Percentiles rank a stretch among this genome's conserved stretches.
Evolutionary conservation across 2,329 filamentous ascomycete genomes (phyloP).

Genomic region (Colletotrichum filicis): DNA sequence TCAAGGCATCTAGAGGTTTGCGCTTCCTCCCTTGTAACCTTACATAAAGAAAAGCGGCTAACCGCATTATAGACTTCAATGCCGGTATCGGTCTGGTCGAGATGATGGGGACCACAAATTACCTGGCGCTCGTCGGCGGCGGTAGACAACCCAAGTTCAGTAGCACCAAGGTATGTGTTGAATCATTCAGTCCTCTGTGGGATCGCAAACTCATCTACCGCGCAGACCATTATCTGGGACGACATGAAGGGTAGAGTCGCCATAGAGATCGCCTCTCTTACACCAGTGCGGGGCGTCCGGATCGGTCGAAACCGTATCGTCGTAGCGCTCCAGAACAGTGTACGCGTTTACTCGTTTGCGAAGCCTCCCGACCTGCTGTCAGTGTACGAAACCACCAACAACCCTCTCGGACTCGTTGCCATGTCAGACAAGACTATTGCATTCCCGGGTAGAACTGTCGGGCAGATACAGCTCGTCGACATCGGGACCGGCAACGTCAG

Average conservation of each 20-base stretch:
- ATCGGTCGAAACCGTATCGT: slow-evolving; percentile 81
- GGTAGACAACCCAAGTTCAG: slow-evolving; percentile 87
- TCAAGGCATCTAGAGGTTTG: slow-evolving; percentile 66
- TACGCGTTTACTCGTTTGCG: slow-evolving; percentile 83
- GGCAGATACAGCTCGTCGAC: slow-evolving; percentile 91
- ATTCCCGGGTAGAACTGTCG: slow-evolving; percentile 87
- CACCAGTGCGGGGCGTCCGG: slow-evolving; percentile 78
- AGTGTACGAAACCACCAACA: slow-evolving; percentile 87
- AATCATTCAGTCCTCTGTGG: not conserved
- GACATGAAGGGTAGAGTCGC: slow-evolving; percentile 79
- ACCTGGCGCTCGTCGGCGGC: slow-evolving; percentile 89
- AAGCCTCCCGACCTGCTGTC: slow-evolving; percentile 77
- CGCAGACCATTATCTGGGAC: slow-evolving; percentile 88
- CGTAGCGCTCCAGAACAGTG: slow-evolving; percentile 83
- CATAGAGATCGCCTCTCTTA: slow-evolving; percentile 83
- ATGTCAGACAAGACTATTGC: slow-evolving; percentile 79
- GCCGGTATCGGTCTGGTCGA: slow-evolving; percentile 84
- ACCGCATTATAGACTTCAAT: slow-evolving; percentile 71
- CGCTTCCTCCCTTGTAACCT: not conserved
- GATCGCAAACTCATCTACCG: not conserved
- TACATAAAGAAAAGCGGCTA: not conserved
- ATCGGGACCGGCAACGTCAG: slow-evolving; percentile 83
- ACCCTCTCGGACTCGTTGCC: slow-evolving; percentile 83
- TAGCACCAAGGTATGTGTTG: slow-evolving; percentile 76
- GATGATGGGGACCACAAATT: slow-evolving; percentile 89